phyloP scores from a whole-genome alignment of 306 rosid species.

The Notholithocarpus densiflorus region DNA sequence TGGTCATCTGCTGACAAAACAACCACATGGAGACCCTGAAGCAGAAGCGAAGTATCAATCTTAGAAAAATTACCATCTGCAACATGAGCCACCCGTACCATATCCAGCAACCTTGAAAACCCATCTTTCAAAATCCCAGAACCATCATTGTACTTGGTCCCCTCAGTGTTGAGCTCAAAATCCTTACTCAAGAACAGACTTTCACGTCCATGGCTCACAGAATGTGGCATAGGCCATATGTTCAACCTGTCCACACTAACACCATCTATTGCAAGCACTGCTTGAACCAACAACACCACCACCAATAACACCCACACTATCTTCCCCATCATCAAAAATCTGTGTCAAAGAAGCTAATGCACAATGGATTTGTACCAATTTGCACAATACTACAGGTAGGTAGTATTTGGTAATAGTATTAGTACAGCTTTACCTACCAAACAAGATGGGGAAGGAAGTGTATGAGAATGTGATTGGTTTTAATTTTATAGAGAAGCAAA shows the following conservation, averaged over 20 bases:
- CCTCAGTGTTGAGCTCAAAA: conserved; percentile 23
- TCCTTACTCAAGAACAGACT: conserved; percentile 16
- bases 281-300: not conserved
- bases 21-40: conserved; percentile 37
- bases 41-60: conserved; percentile 10
- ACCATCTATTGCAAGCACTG: not conserved
- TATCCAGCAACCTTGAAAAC: conserved; percentile 25
- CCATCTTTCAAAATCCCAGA: conserved; percentile 32
- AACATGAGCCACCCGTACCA: conserved; percentile 16
- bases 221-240: conserved; percentile 39
- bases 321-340: conserved; percentile 1
- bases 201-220: conserved; percentile 12
- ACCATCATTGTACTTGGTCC: conserved; percentile 26
- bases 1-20: conserved; percentile 28
- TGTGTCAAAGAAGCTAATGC: too few species aligned
- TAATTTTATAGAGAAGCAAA: too few species aligned
- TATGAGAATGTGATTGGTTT: too few species aligned
- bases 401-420: too few species aligned
- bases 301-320: not conserved
- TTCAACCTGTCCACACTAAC: not conserved
- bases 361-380: too few species aligned
- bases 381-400: too few species aligned
- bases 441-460: too few species aligned
- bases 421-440: too few species aligned
- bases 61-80: conserved; percentile 11